Evolutionary conservation across 306 rosid genomes (phyloP), one percentile per base, ranked within the genome.

Genomic region (Geum urbanum): DNA sequence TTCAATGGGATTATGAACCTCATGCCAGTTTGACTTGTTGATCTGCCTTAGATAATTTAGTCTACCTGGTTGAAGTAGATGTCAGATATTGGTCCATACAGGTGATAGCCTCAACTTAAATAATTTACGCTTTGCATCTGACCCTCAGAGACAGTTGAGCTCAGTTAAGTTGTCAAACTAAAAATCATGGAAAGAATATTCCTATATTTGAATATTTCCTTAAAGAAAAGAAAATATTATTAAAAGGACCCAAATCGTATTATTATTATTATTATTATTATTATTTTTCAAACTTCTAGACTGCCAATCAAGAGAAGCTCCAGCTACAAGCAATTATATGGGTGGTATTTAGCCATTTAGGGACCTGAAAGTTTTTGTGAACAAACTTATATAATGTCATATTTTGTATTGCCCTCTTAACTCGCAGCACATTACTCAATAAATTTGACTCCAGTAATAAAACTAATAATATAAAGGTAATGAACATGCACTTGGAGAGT

Each of bases 21-120:
- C 52, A 4, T 45, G 41, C 52, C 18, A 63, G 63, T 9, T 51
- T 67, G 47, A 46, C 11, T 54, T 62, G 55, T 72, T 72, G 58
- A 16, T 72, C 50, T 50, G 2, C 16, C 16, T 14, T 16, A 11
- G 27, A 18, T 19, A 13, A 45, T 55, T 41, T 54, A 22, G 60
- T 52, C 52, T 51, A 41, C 53, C 54, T 22, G 44, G 54, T 46
- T n/a, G 35, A 57, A 13, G 41, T 47, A 51, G 45, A 24, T 45
- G 19, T 9, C 39, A 52, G n/a, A 65, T 48, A 46, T 13, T 2
- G 1, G 5, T 4, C 8, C 27, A 57, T 66, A 22, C 41, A 0
- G 1, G 35, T 24, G 40, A 13, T 12, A 57, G 11, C 6, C 24
- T 6, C 43, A 41, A n/a, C n/a, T n/a, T n/a, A n/a, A n/a, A n/a